A percentile compares a stretch with the other conserved stretches of the same genome.
These are phyloP conservation scores for Sordaria brevicollis DNA, from an alignment of 495 filamentous ascomycete species.

Conservation along the genomic window DNA sequence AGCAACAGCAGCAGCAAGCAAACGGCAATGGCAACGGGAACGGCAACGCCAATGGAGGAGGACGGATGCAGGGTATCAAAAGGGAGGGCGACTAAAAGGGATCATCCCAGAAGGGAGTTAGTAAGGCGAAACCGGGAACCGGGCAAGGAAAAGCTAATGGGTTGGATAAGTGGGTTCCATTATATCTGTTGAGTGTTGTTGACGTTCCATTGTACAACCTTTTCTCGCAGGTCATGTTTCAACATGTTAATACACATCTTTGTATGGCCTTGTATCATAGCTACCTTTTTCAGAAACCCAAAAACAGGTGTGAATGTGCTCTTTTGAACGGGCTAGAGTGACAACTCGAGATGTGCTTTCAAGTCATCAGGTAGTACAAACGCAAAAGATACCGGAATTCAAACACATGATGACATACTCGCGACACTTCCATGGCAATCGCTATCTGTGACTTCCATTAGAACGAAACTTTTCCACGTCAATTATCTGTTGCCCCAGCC, in stretches of 20 bases:
- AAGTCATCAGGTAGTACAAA: neutral
- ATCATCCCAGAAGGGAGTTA: neutral
- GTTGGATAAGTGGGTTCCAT: neutral
- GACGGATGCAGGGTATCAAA: neutral
- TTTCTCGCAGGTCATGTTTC: neutral
- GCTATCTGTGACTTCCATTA: neutral
- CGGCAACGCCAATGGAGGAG: neutral
- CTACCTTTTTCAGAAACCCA: no score
- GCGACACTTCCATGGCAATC: neutral
- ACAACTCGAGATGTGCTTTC: neutral
- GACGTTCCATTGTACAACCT: neutral
- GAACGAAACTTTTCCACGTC: neutral
- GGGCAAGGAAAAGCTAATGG: neutral
- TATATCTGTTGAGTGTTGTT: neutral
- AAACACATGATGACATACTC: neutral
- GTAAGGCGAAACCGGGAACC: neutral
- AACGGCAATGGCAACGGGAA: neutral
- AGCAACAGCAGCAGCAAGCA: neutral
- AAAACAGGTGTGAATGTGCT: neutral
- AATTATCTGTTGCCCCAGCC: neutral
- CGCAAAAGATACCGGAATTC: neutral
- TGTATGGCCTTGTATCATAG: neutral
- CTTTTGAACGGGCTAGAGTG: neutral
- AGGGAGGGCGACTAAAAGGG: neutral
- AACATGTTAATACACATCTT: neutral